Conservation (phyloP, 306 rosid species). For the Macrotyloma uniflorum region DNA sequence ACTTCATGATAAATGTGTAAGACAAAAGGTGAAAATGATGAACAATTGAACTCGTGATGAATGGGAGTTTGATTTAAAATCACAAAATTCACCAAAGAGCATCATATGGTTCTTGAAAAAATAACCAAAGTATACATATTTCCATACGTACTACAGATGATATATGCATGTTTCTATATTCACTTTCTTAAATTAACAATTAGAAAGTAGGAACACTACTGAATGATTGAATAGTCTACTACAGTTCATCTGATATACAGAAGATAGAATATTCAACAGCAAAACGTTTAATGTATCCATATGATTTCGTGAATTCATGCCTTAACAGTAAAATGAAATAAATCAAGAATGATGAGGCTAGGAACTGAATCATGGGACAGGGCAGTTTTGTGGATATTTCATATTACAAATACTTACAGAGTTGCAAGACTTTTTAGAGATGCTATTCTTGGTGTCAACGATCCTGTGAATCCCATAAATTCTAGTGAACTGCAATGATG, state of each 20-base stretch:
- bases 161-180: neutral
- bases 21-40: neutral
- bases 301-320: neutral
- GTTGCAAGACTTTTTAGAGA: slow-evolving; percentile 55
- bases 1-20: slow-evolving; percentile 49
- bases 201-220: slow-evolving; percentile 6
- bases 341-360: slow-evolving; percentile 16
- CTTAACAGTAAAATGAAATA: slow-evolving; percentile 28
- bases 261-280: neutral
- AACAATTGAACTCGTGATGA: slow-evolving; percentile 2
- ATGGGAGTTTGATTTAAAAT: neutral
- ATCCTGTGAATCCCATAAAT: slow-evolving; percentile 78
- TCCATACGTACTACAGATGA: neutral
- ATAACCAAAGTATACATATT: neutral
- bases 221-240: neutral
- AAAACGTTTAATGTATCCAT: neutral
- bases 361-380: slow-evolving; percentile 3
- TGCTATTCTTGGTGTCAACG: slow-evolving; percentile 77
- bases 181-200: slow-evolving; percentile 10
- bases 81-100: slow-evolving; percentile 5
- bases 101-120: slow-evolving; percentile 1
- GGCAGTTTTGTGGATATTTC: slow-evolving; percentile 11
- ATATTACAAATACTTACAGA: slow-evolving; percentile 65
- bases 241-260: neutral
- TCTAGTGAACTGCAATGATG: slow-evolving; percentile 71